Conservation (phyloP, 2,329 filamentous ascomycete species). For the Furcasterigmium furcatum region DNA sequence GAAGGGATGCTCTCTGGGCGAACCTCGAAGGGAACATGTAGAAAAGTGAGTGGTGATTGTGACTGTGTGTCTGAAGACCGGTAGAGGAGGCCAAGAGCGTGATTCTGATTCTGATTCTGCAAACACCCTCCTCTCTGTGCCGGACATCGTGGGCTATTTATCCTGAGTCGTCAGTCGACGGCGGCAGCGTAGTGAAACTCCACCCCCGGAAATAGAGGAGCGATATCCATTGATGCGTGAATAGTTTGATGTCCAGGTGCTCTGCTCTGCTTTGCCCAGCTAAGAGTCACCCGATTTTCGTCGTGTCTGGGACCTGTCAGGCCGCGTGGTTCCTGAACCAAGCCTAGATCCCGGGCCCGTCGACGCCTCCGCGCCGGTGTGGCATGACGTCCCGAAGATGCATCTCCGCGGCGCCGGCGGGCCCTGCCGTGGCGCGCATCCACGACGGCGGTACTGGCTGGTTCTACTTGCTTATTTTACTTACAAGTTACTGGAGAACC, state of each 20-base stretch:
- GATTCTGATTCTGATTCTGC: too few relatives aligned
- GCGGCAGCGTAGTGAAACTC: not conserved
- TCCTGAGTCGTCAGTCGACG: not conserved
- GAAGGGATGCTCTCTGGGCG: not conserved
- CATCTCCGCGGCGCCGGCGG: conserved; percentile 4
- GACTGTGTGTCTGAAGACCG: not conserved
- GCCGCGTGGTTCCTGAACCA: not conserved
- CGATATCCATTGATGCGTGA: too few relatives aligned
- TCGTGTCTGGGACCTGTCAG: not conserved
- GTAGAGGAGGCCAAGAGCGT: not conserved
- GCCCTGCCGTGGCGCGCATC: not conserved
- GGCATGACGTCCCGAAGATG: conserved; percentile 1
- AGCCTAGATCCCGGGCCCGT: not conserved
- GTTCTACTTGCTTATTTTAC: too few relatives aligned
- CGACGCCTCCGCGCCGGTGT: not conserved
- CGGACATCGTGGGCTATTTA: not conserved
- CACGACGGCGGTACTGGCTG: too few relatives aligned
- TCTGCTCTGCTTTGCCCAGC: too few relatives aligned
- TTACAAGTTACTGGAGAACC: too few relatives aligned
- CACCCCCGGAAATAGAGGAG: not conserved
- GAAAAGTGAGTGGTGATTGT: not conserved
- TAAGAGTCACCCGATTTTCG: too few relatives aligned
- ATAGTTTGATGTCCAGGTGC: too few relatives aligned
- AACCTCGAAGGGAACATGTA: not conserved
- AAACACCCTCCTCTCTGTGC: too few relatives aligned